These are phyloP conservation scores for Cytospora piceicola DNA, from an alignment of 2,329 filamentous ascomycete species.

Conservation along the genomic window DNA sequence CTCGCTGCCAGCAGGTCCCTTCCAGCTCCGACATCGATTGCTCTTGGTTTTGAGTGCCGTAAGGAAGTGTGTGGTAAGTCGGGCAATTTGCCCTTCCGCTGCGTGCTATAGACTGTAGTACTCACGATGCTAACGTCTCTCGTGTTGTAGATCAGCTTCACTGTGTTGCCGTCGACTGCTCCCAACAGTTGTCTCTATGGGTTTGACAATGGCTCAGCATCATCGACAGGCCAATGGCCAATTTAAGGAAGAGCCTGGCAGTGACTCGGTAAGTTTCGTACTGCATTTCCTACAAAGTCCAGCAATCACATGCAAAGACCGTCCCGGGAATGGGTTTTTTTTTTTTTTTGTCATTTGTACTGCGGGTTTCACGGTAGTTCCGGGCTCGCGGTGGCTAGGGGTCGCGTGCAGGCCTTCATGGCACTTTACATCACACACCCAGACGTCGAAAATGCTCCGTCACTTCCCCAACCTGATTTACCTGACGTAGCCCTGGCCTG, in stretches of 20 bases:
- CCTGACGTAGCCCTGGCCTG: conserved; percentile 12
- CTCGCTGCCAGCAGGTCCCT: background rate
- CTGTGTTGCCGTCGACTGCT: conserved; percentile 25
- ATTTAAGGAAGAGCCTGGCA: conserved; percentile 47
- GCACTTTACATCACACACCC: background rate
- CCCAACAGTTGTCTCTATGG: conserved; percentile 37
- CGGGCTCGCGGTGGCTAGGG: conserved; percentile 6
- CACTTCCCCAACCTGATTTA: conserved; percentile 9
- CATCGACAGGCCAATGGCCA: conserved; percentile 46
- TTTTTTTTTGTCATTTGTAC: background rate
- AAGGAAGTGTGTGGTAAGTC: background rate
- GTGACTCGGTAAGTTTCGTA: conserved; percentile 46
- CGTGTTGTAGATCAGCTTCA: conserved; percentile 21
- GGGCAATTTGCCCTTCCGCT: background rate
- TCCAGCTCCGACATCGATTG: background rate
- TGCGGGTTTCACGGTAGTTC: conserved; percentile 12
- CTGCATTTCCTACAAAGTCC: conserved; percentile 19
- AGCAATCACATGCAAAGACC: conserved; percentile 10
- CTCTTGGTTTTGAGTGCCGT: background rate
- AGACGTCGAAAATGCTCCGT: background rate
- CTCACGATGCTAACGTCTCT: conserved; percentile 24
- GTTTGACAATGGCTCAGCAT: conserved; percentile 52
- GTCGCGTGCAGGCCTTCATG: conserved; percentile 1
- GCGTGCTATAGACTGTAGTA: background rate
- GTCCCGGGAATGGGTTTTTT: background rate